Base-by-base conservation (phyloP, 129 eudicot species). In the Deinandra increscens region DNA sequence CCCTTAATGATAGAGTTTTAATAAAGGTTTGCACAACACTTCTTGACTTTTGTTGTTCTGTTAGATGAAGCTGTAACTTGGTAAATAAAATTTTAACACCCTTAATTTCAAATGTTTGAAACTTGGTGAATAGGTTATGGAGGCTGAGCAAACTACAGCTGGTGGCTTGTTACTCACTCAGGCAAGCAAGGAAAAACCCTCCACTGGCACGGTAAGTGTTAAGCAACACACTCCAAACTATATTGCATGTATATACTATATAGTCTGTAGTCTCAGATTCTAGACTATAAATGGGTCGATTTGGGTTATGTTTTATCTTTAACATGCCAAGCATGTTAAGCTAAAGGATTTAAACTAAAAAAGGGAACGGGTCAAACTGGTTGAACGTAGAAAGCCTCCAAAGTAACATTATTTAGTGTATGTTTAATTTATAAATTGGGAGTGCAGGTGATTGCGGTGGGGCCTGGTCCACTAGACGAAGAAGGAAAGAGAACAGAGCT, bases 121-220 rank as follows among this genome's bases (percentile, higher is more conserved):
- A 44, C 26, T 29, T 42, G 66, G 43, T 49, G 64, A 29, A 19
- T 72, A 89, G 96, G 85, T 89, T 42, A 85, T 70, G 15, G 90
- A 82, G 79, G 96, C 96, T 1, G 96, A 89, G 73, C 76, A 80
- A 43, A 86, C 78, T 49, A 89, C 96, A 8, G 90, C 90, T 64
- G 96, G 96, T 64, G 96, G 96, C 42, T 81, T 89, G 79, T 71
- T 82, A 78, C 80, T 89, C 8, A 84, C 96, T 17, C 83, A 84
- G 36, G 78, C 88, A 54, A 66, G 74, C 78, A 89, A 86, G 75
- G 96, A 89, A 71, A 89, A 86, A 79, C 96, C 96, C 34, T 86
- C 94, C 58, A 81, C 85, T 72, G 96, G 96, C 72, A 84, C 90
- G 6, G 96, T 89, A 76, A 84, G 83, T 69, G 74, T 46, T 66